phyloP scores from a whole-genome alignment of 129 eudicot species.

The Lonicera japonica region DNA sequence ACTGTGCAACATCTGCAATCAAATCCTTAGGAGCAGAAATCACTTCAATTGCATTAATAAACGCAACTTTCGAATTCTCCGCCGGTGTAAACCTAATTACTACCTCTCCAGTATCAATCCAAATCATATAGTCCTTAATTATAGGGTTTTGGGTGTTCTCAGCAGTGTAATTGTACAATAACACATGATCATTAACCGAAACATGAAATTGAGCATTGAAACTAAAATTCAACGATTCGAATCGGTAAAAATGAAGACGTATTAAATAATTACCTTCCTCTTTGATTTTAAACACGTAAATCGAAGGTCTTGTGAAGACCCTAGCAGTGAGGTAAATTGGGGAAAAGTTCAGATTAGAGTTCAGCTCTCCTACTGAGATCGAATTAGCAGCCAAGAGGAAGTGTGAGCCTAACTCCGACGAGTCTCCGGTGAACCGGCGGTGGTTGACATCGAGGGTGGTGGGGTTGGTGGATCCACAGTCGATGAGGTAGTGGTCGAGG shows the following conservation, averaged over 20 bases:
- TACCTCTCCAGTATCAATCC: slow-evolving; percentile 59
- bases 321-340: slow-evolving; percentile 65
- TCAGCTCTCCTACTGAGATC: slow-evolving; percentile 19
- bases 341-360: slow-evolving; percentile 30
- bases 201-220: slow-evolving; percentile 68
- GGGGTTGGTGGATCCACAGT: slow-evolving; percentile 39
- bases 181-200: slow-evolving; percentile 61
- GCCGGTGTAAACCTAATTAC: slow-evolving; percentile 52
- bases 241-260: slow-evolving; percentile 61
- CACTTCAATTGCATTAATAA: slow-evolving; percentile 83
- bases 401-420: slow-evolving; percentile 17
- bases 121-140: slow-evolving; percentile 63
- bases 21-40: slow-evolving; percentile 86
- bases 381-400: slow-evolving; percentile 31
- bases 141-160: slow-evolving; percentile 11
- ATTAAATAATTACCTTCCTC: slow-evolving; percentile 54
- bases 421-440: slow-evolving; percentile 60
- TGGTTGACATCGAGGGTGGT: slow-evolving; percentile 29
- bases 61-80: slow-evolving; percentile 39
- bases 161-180: slow-evolving; percentile 46
- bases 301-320: slow-evolving; percentile 46
- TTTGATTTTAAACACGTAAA: slow-evolving; percentile 45
- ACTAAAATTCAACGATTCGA: slow-evolving; percentile 21
- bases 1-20: slow-evolving; percentile 47
- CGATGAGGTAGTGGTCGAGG: slow-evolving; percentile 34